Evolutionary conservation across 192 early-diverging fungal genomes (phyloP).

Genomic region (Haplosporangium gracile): DNA sequence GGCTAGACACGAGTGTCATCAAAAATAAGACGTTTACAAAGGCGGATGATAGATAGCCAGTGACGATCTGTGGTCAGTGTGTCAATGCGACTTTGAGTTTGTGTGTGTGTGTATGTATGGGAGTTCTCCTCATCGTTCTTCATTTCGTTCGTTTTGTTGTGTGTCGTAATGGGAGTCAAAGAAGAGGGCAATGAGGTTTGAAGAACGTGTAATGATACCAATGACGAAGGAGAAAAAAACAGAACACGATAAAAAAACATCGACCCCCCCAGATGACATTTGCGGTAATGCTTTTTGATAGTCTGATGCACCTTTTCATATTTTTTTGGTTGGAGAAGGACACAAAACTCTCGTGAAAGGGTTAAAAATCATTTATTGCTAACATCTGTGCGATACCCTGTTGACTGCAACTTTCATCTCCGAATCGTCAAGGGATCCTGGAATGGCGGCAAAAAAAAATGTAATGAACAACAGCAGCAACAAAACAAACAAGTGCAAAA

Average conservation of each 20-base stretch:
- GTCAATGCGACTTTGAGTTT: not conserved
- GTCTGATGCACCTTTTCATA: not conserved
- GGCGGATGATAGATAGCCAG: not conserved
- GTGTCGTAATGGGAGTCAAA: slow-evolving; percentile 8
- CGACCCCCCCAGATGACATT: not conserved
- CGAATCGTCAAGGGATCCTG: not conserved
- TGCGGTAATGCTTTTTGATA: slow-evolving; percentile 3
- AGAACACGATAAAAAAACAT: not conserved
- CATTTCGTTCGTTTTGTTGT: not conserved
- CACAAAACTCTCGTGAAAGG: not conserved
- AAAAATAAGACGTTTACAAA: not conserved
- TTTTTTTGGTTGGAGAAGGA: not conserved
- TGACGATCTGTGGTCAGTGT: not conserved
- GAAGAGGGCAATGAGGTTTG: not conserved
- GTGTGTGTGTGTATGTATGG: not conserved
- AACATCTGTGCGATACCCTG: slow-evolving; percentile 2
- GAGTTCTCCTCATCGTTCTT: not conserved
- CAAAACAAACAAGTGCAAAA: not conserved
- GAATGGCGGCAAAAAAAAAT: not conserved
- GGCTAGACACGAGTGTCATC: not conserved
- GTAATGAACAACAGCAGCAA: not conserved
- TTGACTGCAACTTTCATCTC: not conserved
- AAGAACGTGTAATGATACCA: not conserved
- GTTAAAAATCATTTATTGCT: not conserved
- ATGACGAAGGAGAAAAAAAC: not conserved